Base-by-base conservation (phyloP, 169 alveolate species). In the Theileria sp. region DNA sequence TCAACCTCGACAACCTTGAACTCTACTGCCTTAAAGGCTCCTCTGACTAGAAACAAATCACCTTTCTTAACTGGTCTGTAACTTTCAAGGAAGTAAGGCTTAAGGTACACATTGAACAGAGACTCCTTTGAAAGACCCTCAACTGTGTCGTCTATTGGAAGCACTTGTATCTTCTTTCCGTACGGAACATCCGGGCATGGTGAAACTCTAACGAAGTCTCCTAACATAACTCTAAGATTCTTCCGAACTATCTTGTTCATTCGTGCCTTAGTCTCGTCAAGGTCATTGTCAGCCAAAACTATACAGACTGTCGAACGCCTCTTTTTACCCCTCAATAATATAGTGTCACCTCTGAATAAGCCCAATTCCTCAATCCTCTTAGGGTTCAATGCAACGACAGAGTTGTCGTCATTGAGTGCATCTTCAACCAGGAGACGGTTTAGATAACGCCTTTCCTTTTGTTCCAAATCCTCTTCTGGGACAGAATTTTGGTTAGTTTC, bases 1-100 rank as follows among this genome's bases (percentile, higher is more conserved):
- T 98, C 99, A 36, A 97, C 98, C 49, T 98, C 99, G 34, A 98
- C 99, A 12, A 98, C 99, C 94, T 98, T 98, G 93, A 98, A 98
- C 89, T 98, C 99, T 34, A 98, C 99, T 3, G 99, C 98, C 83
- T 98, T 95, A 94, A 98, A 98, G 25, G 99, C 99, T 2, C 99
- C 99, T 71, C 99, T 95, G 26, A 97, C 99, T 64, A 98, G 88
- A 92, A 98, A 98, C 58, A 97, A 93, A 84, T 98, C 99, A 15
- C 99, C 99, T 86, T 97, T 97, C 85, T 97, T 97, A 13, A 98
- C 99, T 1, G 99, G 99, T 81, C 99, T 86, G 91, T 98, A 98
- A 66, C 99, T 98, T 81, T 98, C 99, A 92, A 96, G 88, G 96
- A 97, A 98, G 92, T 98, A 98, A 0, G 99, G 99, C 92, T 97